Evolutionary conservation across 2,329 filamentous ascomycete species (phyloP).

Genomic region (Fusarium xyrophilum): DNA sequence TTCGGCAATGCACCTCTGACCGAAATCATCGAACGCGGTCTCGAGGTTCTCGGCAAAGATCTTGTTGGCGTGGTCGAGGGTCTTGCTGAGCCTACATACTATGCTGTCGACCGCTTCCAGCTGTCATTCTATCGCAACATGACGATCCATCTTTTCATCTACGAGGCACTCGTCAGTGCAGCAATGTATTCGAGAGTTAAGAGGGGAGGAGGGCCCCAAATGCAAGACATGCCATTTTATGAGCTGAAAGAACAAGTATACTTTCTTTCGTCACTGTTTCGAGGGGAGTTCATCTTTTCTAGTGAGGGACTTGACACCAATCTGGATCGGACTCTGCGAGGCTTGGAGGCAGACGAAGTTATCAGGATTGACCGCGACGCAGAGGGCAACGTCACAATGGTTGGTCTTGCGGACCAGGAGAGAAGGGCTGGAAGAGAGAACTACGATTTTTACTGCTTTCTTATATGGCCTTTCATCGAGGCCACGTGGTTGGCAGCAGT

Average conservation of each 20-base stretch:
- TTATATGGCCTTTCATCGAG: conserved; percentile 98
- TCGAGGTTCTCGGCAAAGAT: conserved; percentile 90
- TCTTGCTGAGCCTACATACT: conserved; percentile 89
- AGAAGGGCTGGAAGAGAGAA: conserved; percentile 84
- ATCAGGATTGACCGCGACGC: conserved; percentile 70
- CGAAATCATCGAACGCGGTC: conserved; percentile 83
- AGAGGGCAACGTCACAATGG: conserved; percentile 62
- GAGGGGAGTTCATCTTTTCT: conserved; percentile 96
- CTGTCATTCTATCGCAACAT: conserved; percentile 98
- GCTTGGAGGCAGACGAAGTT: conserved; percentile 80
- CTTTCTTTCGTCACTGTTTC: conserved; percentile 92
- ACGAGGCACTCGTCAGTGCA: conserved; percentile 87
- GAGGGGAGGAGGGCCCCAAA: conserved; percentile 80
- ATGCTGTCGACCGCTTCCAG: conserved; percentile 94
- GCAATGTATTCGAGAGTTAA: conserved; percentile 93
- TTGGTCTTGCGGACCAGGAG: conserved; percentile 80
- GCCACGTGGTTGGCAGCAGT: conserved; percentile 91
- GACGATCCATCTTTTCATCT: conserved; percentile 98
- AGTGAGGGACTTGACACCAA: conserved; percentile 83
- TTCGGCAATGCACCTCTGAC: conserved; percentile 82
- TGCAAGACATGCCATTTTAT: conserved; percentile 78
- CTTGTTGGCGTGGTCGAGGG: conserved; percentile 82
- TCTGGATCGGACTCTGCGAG: conserved; percentile 77
- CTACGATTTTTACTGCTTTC: conserved; percentile 98
- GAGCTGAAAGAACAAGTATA: conserved; percentile 80